Evolutionary conservation across 1,284 basidiomycete genomes (phyloP).

Genomic region (Cutaneotrichosporon cavernicola): DNA sequence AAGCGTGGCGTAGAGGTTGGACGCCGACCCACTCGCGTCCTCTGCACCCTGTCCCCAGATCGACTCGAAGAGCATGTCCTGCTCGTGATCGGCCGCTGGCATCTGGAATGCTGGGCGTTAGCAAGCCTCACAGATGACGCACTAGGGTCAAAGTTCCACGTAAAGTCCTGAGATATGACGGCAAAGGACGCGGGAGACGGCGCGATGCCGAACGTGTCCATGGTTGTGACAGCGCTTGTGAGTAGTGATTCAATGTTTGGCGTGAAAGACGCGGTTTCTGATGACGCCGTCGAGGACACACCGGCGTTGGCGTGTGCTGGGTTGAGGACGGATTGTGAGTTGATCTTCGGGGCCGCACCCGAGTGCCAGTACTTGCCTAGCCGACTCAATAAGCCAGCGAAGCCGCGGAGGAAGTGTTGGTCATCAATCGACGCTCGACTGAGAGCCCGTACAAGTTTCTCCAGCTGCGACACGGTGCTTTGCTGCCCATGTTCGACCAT

Average conservation of each 20-base stretch:
- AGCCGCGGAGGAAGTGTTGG: constrained; percentile 22
- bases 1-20: constrained; percentile 23
- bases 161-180: not conserved
- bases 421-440: constrained; percentile 19
- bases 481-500: constrained; percentile 23
- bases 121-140: too few relatives aligned
- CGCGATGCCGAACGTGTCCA: not conserved
- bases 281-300: not conserved
- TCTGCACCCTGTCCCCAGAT: constrained; percentile 14
- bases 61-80: constrained; percentile 18
- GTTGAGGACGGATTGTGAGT: constrained; percentile 1
- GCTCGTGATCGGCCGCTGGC: constrained; percentile 22
- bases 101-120: constrained; percentile 11
- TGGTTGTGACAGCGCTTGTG: not conserved
- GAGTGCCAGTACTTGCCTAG: constrained; percentile 21
- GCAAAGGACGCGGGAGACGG: not conserved
- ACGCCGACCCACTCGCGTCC: constrained; percentile 1
- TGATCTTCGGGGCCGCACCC: not conserved
- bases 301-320: not conserved
- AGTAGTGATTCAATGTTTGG: not conserved
- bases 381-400: constrained; percentile 16
- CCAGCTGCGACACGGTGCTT: constrained; percentile 12
- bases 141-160: constrained; percentile 24
- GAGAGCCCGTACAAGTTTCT: constrained; percentile 15
- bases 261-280: not conserved